phyloP scores from a whole-genome alignment of 1,284 basidiomycete species.

The Ganoderma resinaceum region DNA sequence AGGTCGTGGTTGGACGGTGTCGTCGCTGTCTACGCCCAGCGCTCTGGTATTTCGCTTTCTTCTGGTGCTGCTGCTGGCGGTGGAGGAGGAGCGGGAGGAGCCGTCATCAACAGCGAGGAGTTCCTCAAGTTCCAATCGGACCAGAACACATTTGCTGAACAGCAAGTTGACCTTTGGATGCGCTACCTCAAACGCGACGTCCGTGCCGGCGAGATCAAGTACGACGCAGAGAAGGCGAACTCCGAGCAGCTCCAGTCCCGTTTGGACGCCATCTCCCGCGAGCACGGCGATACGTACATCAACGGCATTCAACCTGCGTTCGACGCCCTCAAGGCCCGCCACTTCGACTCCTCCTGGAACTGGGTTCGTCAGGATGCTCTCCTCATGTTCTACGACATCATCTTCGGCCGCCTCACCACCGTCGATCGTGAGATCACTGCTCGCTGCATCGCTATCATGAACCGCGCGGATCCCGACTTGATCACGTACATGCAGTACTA shows the following conservation, averaged over 20 bases:
- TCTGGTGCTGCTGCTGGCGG: slow-evolving; percentile 67
- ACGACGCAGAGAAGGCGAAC: slow-evolving; percentile 85
- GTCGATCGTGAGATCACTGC: slow-evolving; percentile 97
- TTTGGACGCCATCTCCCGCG: slow-evolving; percentile 87
- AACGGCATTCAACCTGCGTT: slow-evolving; percentile 96
- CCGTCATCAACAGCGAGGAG: slow-evolving; percentile 96
- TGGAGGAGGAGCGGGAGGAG: slow-evolving; percentile 73
- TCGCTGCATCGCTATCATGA: slow-evolving; percentile 96
- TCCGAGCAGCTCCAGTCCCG: slow-evolving; percentile 81
- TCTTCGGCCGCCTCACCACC: slow-evolving; percentile 92
- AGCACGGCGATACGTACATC: slow-evolving; percentile 93
- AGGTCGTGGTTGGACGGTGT: slow-evolving; percentile 94
- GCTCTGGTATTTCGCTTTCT: slow-evolving; percentile 87
- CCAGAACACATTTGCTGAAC: slow-evolving; percentile 91
- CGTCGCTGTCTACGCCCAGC: slow-evolving; percentile 85
- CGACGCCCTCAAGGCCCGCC: slow-evolving; percentile 94
- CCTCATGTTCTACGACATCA: slow-evolving; percentile 97
- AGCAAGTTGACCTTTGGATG: slow-evolving; percentile 96
- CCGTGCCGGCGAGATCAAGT: slow-evolving; percentile 88
- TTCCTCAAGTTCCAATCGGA: slow-evolving; percentile 96
- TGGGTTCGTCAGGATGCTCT: slow-evolving; percentile 98
- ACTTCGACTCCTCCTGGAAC: slow-evolving; percentile 99
- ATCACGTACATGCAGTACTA: slow-evolving; percentile 96
- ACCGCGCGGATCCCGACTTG: slow-evolving; percentile 92
- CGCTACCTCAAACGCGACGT: slow-evolving; percentile 95